Evolutionary conservation across 495 filamentous ascomycete genomes (phyloP).

Genomic region (Xylaria telfairii): DNA sequence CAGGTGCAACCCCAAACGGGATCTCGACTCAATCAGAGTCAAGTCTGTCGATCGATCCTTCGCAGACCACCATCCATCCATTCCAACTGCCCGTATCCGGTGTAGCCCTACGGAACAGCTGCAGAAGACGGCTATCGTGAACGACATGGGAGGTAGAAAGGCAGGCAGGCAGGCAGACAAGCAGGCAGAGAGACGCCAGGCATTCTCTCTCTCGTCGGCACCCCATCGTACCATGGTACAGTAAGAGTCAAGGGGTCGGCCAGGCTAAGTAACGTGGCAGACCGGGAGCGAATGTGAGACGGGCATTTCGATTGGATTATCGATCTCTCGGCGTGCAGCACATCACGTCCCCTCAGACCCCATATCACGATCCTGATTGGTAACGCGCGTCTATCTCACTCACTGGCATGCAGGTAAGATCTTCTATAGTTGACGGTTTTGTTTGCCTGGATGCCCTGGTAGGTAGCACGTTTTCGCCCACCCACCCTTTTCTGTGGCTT

Average conservation of each 20-base stretch:
- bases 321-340: slow-evolving; percentile 15
- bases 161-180: not conserved
- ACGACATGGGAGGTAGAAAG: too few species aligned
- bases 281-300: slow-evolving; percentile 8
- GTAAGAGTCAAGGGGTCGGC: slow-evolving; percentile 1
- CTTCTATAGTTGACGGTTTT: not conserved
- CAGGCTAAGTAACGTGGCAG: slow-evolving; percentile 15
- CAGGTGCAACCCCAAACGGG: not conserved
- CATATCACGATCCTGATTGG: slow-evolving; percentile 6
- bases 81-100: not conserved
- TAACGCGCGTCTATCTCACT: slow-evolving; percentile 15
- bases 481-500: not conserved
- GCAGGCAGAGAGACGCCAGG: not conserved
- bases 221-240: slow-evolving; percentile 15
- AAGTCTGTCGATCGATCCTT: not conserved
- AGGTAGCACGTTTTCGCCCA: slow-evolving; percentile 1
- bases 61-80: not conserved
- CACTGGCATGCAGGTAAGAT: not conserved
- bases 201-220: not conserved
- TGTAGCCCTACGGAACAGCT: slow-evolving; percentile 5
- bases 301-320: slow-evolving; percentile 4
- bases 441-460: not conserved
- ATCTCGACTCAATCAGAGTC: slow-evolving; percentile 2
- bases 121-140: not conserved
- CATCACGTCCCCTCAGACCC: not conserved